These are phyloP conservation scores for Termitomyces heimii DNA, from an alignment of 768 basidiomycete species.

Conservation along the genomic window DNA sequence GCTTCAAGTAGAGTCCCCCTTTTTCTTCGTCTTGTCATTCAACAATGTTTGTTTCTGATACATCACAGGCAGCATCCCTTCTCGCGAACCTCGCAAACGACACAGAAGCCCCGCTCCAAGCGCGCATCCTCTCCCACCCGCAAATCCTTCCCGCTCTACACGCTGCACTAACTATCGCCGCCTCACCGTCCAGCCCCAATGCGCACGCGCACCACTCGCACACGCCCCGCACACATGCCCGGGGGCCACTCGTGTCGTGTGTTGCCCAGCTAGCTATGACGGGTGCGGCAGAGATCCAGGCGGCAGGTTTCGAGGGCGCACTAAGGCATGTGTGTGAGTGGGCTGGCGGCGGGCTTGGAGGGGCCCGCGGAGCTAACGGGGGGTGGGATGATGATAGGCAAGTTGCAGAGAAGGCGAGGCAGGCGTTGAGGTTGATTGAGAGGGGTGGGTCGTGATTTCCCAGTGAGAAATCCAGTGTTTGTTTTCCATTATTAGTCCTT, in stretches of 20 bases:
- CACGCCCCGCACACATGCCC: constrained; percentile 29
- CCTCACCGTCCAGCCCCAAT: neutral
- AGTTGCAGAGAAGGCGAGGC: constrained; percentile 2
- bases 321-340: constrained; percentile 37
- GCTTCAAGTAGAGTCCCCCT: constrained; percentile 33
- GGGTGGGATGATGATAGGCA: constrained; percentile 1
- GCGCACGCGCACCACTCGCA: neutral
- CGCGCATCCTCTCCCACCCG: constrained; percentile 43
- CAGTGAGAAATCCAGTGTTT: too few relatives aligned
- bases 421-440: constrained; percentile 1
- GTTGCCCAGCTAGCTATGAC: constrained; percentile 49
- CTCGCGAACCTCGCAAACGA: constrained; percentile 71
- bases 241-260: constrained; percentile 55
- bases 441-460: neutral
- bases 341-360: constrained; percentile 16
- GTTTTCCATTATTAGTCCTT: too few relatives aligned
- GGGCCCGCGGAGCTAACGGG: constrained; percentile 31
- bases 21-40: neutral
- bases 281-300: constrained; percentile 27
- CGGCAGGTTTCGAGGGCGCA: constrained; percentile 34
- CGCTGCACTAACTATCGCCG: constrained; percentile 44
- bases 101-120: constrained; percentile 35
- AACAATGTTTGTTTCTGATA: neutral
- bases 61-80: constrained; percentile 43
- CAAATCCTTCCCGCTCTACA: constrained; percentile 49